phyloP scores from a whole-genome alignment of 2,329 filamentous ascomycete genomes.

The Gaeumannomyces tritici region DNA sequence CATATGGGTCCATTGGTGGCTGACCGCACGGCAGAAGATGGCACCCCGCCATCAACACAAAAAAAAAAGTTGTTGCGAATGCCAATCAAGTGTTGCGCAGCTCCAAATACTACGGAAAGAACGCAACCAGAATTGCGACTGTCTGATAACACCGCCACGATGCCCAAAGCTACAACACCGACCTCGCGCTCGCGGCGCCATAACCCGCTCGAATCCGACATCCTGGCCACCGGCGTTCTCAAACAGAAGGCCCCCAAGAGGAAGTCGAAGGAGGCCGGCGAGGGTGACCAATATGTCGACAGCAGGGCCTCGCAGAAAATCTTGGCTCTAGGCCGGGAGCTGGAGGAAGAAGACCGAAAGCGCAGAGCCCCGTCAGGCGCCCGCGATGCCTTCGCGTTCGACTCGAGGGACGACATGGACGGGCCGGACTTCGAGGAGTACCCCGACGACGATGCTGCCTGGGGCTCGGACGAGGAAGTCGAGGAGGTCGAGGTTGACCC shows the following conservation, averaged over 20 bases:
- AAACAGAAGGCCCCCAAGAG: conserved; percentile 67
- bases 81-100: not conserved
- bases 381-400: conserved; percentile 67
- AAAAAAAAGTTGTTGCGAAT: not conserved
- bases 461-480: conserved; percentile 65
- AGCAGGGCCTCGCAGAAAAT: conserved; percentile 84
- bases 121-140: not conserved
- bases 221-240: conserved; percentile 60
- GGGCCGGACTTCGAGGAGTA: conserved; percentile 31
- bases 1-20: not conserved
- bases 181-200: conserved; percentile 59
- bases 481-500: conserved; percentile 77
- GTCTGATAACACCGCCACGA: conserved; percentile 25
- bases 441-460: conserved; percentile 60
- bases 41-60: conserved; percentile 2
- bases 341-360: conserved; percentile 65
- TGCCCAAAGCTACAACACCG: conserved; percentile 70
- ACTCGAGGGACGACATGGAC: conserved; percentile 49
- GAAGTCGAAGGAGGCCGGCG: conserved; percentile 52
- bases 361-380: conserved; percentile 11
- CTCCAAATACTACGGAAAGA: not conserved
- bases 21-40: conserved; percentile 3
- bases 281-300: conserved; percentile 66
- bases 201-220: conserved; percentile 84
- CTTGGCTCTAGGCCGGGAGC: conserved; percentile 76